Base-by-base conservation (phyloP, 1,284 basidiomycete genomes). In the Paramarasmius palmivorus region DNA sequence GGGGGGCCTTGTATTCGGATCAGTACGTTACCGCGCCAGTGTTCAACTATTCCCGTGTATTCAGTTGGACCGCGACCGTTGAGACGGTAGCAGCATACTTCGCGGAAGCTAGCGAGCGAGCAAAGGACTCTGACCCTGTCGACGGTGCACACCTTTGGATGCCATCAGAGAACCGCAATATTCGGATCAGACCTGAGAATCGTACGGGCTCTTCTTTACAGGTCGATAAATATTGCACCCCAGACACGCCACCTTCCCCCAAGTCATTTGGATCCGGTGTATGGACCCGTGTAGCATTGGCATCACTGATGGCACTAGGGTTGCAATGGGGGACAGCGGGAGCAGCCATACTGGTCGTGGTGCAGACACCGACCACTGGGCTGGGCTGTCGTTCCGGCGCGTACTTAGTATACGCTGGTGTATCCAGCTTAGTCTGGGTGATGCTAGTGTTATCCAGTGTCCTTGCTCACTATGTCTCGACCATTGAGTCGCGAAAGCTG, bases 281-380 rank as follows among this genome's bases (percentile, higher is more conserved):
- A 15, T 51, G 57, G 22, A 54, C 41, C 23, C 52, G 64, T 37
- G 58, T 66, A 37, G 38, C 61, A 9, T 4, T 63, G 7, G 64
- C 65, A 17, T 57, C 64, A 2, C 9, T 62, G 7, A 6, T 59
- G 1, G 57, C 59, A 1, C 52, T 65, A 2, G 49, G 20, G n/a
- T 52, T 66, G 46, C 64, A 65, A n/a, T 67, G 65, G 63, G 62
- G 59, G 15, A 62, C 60, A 1, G 59, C 57, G 22, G 62, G 62
- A 23, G 58, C 60, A 15, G 65, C 65, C 0, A 53, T 64, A 6
- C 9, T 65, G 9, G 56, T 59, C 4, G 58, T 63, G 2, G 57
- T 55, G 39, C 60, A 35, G 40, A 61, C 59, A 17, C 64, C 60
- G 1, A 60, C 60, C n/a, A 22, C 15, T 38, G 64, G 64, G 1